phyloP scores from a whole-genome alignment of 1,284 basidiomycete species.

The Ustilago esculenta region DNA sequence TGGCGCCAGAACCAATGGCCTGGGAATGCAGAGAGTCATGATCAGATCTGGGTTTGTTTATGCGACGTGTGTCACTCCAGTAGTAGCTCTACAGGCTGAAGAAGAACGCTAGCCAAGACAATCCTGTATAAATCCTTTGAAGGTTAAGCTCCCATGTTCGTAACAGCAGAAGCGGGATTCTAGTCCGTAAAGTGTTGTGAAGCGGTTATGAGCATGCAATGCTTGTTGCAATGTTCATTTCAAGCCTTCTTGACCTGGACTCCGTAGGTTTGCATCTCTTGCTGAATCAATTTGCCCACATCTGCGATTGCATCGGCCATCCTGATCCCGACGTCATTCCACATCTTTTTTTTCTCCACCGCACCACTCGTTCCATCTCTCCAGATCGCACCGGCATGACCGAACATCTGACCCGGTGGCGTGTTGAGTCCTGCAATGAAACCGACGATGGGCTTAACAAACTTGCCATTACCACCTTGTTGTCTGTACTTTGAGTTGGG shows the following conservation, averaged over 20 bases:
- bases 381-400: constrained; percentile 58
- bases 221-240: too few relatives aligned
- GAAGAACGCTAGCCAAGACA: too few relatives aligned
- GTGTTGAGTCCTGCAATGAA: constrained; percentile 53
- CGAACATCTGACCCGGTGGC: constrained; percentile 53
- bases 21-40: too few relatives aligned
- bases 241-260: constrained; percentile 1
- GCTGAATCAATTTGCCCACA: constrained; percentile 34
- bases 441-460: constrained; percentile 52
- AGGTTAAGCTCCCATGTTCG: too few relatives aligned
- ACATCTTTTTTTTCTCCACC: constrained; percentile 44
- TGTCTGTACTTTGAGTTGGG: constrained; percentile 20
- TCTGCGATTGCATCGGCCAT: constrained; percentile 48
- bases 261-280: constrained; percentile 25
- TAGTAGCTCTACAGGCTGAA: too few relatives aligned
- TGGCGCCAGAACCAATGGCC: too few relatives aligned
- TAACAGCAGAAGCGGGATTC: too few relatives aligned
- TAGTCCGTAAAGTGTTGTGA: too few relatives aligned
- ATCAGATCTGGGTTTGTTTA: too few relatives aligned
- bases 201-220: too few relatives aligned
- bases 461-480: constrained; percentile 7
- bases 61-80: too few relatives aligned
- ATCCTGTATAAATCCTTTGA: too few relatives aligned
- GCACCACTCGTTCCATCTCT: constrained; percentile 42
- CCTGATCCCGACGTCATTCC: constrained; percentile 36